Conservation (phyloP, 148 eudicot genomes). For the Hydrangea macrophylla region DNA sequence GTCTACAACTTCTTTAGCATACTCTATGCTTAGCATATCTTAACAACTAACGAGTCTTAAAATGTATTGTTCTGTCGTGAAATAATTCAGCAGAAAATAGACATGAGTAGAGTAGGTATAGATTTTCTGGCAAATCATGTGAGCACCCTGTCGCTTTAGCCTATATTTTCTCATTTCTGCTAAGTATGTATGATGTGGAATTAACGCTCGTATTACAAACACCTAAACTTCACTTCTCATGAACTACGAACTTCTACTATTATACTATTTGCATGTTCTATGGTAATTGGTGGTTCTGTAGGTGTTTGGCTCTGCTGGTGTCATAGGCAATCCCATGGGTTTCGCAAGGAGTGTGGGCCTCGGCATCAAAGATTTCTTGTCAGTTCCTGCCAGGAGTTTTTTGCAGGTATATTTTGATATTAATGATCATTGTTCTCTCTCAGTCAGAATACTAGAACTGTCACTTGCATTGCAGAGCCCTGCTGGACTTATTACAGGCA, state of each 20-base stretch:
- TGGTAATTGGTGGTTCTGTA: conserved; percentile 28
- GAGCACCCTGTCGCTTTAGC: background rate
- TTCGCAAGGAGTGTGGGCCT: conserved; percentile 90
- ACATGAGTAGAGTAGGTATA: background rate
- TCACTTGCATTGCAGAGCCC: conserved; percentile 59
- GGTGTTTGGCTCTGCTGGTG: conserved; percentile 99
- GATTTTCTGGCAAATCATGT: background rate
- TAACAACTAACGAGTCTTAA: background rate
- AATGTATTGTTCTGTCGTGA: background rate
- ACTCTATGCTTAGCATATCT: too few species aligned
- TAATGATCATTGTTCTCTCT: background rate
- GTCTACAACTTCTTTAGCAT: too few species aligned
- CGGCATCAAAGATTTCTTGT: conserved; percentile 87
- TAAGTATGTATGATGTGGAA: background rate
- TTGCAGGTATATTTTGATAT: conserved; percentile 49
- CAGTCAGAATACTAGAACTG: background rate
- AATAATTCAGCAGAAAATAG: background rate
- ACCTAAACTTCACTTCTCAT: too few species aligned
- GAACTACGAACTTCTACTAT: background rate
- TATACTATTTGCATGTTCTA: background rate
- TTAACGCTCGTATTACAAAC: too few species aligned
- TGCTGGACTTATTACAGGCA: conserved; percentile 75
- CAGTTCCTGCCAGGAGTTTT: conserved; percentile 79
- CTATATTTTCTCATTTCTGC: background rate
- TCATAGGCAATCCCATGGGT: conserved; percentile 97